These are phyloP conservation scores for Wallacemonas sp. DNA, from an alignment of 208 protist genomes.

Conservation along the genomic window DNA sequence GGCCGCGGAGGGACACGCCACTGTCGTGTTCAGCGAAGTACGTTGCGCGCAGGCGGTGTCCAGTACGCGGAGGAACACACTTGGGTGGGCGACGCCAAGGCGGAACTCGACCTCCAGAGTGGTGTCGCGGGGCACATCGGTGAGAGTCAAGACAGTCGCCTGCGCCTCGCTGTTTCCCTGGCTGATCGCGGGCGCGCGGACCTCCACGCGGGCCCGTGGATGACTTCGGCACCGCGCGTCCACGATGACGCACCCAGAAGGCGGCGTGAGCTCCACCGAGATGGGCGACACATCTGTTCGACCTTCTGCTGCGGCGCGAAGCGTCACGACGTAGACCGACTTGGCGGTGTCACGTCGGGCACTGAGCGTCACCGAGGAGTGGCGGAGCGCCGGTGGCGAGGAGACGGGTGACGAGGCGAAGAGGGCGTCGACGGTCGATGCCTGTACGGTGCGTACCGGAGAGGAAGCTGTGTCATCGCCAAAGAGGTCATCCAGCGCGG, in stretches of 20 bases:
- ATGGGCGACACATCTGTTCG: background rate
- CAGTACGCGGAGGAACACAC: no score
- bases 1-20: no score
- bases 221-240: background rate
- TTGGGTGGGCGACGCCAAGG: no score
- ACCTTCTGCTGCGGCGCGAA: background rate
- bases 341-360: no score
- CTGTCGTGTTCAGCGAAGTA: background rate
- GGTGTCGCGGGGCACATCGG: no score
- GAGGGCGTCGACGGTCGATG: background rate
- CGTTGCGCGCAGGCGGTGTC: background rate
- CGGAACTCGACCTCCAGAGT: no score
- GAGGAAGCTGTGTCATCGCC: background rate
- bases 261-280: background rate
- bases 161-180: background rate
- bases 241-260: background rate
- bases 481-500: conserved; percentile 3
- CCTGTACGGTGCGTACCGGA: no score
- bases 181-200: background rate
- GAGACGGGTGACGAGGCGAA: background rate
- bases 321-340: background rate
- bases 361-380: no score
- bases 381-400: background rate
- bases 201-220: background rate
- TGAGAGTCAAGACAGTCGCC: no score